Evolutionary conservation across 2,329 filamentous ascomycete species (phyloP).

Genomic region (Claviceps maximensis): DNA sequence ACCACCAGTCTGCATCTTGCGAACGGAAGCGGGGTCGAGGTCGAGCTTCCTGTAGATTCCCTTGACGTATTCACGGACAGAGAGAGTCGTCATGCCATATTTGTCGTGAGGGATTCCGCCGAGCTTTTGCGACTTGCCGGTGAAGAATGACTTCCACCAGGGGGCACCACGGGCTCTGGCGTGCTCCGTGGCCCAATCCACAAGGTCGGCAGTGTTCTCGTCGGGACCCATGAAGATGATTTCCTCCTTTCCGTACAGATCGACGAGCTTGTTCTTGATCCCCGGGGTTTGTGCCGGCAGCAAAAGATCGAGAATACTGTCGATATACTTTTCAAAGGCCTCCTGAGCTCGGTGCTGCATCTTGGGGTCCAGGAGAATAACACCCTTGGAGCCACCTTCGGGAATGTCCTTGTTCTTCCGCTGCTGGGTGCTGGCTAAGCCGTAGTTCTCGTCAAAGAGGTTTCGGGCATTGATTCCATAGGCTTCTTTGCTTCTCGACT

Average conservation of each 20-base stretch:
- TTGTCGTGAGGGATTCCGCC: conserved; percentile 92
- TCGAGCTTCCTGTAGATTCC: conserved; percentile 95
- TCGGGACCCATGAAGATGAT: conserved; percentile 98
- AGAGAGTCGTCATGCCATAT: conserved; percentile 97
- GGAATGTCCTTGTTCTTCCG: conserved; percentile 99
- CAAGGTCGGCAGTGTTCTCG: conserved; percentile 94
- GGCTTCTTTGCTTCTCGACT: conserved; percentile 89
- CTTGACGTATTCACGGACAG: conserved; percentile 88
- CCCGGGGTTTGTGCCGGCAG: conserved; percentile 81
- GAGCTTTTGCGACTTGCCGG: conserved; percentile 89
- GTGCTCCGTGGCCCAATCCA: conserved; percentile 98
- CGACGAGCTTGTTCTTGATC: conserved; percentile 98
- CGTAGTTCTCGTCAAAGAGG: conserved; percentile 98
- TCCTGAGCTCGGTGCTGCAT: conserved; percentile 88
- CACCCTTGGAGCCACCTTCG: conserved; percentile 94
- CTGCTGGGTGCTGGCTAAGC: conserved; percentile 93
- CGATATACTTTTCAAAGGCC: conserved; percentile 98
- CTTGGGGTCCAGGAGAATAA: conserved; percentile 83
- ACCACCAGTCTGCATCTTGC: conserved; percentile 94
- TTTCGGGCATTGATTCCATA: conserved; percentile 94
- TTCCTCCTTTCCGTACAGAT: conserved; percentile 87
- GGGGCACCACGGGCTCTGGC: conserved; percentile 75
- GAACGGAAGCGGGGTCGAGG: conserved; percentile 70
- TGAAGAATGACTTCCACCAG: conserved; percentile 99
- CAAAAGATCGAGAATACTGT: conserved; percentile 91